Evolutionary conservation across 495 filamentous ascomycete species (phyloP).

Genomic region (Elaphomyces granulatus): DNA sequence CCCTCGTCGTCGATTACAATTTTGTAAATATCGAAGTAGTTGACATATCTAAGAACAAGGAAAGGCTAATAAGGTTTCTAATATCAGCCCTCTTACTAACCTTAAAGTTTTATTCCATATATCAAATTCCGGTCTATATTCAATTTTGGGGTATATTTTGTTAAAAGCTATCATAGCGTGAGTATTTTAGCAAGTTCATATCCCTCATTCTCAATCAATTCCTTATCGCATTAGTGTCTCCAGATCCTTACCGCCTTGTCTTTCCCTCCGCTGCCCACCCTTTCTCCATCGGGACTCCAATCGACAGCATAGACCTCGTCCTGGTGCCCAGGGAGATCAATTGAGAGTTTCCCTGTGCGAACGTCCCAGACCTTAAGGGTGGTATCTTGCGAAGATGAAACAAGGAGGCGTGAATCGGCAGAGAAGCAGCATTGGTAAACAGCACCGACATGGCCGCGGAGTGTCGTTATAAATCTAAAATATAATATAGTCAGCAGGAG

Average conservation of each 20-base stretch:
- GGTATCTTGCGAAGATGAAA: constrained; percentile 79
- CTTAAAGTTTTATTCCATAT: too few relatives aligned
- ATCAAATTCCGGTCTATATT: too few relatives aligned
- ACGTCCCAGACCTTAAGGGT: constrained; percentile 94
- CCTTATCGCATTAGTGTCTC: constrained; percentile 57
- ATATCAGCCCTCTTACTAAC: too few relatives aligned
- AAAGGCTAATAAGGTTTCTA: too few relatives aligned
- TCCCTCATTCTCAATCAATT: too few relatives aligned
- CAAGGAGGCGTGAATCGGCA: constrained; percentile 71
- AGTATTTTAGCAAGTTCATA: too few relatives aligned
- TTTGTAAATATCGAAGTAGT: too few relatives aligned
- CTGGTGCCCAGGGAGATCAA: constrained; percentile 83
- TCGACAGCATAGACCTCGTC: constrained; percentile 93
- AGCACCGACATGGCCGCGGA: constrained; percentile 84
- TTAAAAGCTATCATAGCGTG: too few relatives aligned
- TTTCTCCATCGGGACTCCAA: constrained; percentile 76
- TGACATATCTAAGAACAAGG: too few relatives aligned
- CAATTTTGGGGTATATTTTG: too few relatives aligned
- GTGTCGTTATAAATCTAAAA: constrained; percentile 58
- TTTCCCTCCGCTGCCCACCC: constrained; percentile 79
- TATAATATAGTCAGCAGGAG: too few relatives aligned
- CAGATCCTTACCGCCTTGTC: constrained; percentile 84
- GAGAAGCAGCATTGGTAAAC: constrained; percentile 87
- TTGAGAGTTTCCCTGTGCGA: constrained; percentile 63
- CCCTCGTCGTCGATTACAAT: too few relatives aligned